These are phyloP conservation scores for Fusarium cyanostomum DNA, from an alignment of 2,329 filamentous ascomycete genomes.

Conservation along the genomic window DNA sequence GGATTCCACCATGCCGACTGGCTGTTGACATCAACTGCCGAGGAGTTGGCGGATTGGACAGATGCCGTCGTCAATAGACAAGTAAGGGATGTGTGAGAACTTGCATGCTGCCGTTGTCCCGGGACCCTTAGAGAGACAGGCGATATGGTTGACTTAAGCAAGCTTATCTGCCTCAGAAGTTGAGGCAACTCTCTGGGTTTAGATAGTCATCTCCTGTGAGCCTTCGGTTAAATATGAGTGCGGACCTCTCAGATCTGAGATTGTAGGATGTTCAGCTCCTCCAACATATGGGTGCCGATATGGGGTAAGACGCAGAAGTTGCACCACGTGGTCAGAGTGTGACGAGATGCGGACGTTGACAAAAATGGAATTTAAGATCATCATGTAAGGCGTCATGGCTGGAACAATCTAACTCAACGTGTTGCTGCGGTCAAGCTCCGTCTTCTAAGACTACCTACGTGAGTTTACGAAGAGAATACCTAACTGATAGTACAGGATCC, in stretches of 20 bases:
- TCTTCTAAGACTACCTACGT: no score
- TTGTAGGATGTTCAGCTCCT: background rate
- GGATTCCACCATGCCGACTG: constrained; percentile 42
- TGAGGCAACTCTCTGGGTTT: background rate
- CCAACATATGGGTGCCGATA: background rate
- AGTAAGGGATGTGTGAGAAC: constrained; percentile 3
- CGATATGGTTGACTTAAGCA: background rate
- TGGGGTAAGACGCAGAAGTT: background rate
- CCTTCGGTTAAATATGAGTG: background rate
- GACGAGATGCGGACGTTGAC: no score
- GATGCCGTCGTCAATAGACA: constrained; percentile 2
- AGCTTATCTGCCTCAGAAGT: background rate
- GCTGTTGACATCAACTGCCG: constrained; percentile 36
- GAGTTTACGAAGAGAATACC: no score
- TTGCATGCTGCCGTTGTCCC: background rate
- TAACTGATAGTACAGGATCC: no score
- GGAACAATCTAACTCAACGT: no score
- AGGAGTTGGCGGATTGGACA: constrained; percentile 27
- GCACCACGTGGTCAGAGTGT: no score
- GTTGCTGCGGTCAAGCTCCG: no score
- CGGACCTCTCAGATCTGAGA: background rate
- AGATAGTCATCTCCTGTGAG: background rate
- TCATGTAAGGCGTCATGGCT: no score
- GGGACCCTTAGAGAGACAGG: background rate
- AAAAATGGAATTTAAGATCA: no score